Percentiles rank a stretch among this genome's conserved stretches.
phyloP scores from a whole-genome alignment of 208 protist species.

The Spongospora subterranea region DNA sequence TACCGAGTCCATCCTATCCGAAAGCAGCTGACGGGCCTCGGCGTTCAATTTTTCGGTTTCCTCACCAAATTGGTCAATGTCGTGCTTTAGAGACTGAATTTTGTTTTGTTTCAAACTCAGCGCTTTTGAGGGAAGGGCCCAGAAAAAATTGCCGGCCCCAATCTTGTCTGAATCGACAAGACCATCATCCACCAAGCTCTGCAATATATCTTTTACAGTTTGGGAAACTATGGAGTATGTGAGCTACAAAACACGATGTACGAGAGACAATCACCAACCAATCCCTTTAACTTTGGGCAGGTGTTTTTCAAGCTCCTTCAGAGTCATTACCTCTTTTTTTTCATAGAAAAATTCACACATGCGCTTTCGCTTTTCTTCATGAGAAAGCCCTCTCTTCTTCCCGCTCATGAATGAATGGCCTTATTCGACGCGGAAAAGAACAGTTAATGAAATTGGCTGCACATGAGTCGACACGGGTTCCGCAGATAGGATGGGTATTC shows the following conservation, averaged over 20 bases:
- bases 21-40: neutral
- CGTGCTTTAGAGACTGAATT: neutral
- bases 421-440: neutral
- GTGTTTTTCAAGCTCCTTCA: slow-evolving; percentile 61
- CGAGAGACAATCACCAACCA: slow-evolving; percentile 15
- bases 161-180: slow-evolving; percentile 61
- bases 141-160: slow-evolving; percentile 61
- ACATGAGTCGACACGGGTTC: too few relatives aligned
- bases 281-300: slow-evolving; percentile 62
- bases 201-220: slow-evolving; percentile 60
- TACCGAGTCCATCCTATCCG: neutral
- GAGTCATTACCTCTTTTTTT: slow-evolving; percentile 56
- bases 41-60: neutral
- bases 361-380: slow-evolving; percentile 62
- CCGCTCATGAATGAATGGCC: slow-evolving; percentile 8
- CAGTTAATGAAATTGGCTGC: too few relatives aligned
- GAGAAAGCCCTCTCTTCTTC: slow-evolving; percentile 60
- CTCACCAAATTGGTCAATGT: neutral
- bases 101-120: neutral
- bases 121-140: slow-evolving; percentile 61
- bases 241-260: neutral
- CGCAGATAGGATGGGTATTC: neutral
- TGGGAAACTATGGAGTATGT: slow-evolving; percentile 43
- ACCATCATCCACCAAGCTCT: slow-evolving; percentile 59
- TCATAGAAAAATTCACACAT: slow-evolving; percentile 60